These are phyloP conservation scores for Protomyces inundatus DNA, from an alignment of 1,139 yeast genomes.

Conservation along the genomic window DNA sequence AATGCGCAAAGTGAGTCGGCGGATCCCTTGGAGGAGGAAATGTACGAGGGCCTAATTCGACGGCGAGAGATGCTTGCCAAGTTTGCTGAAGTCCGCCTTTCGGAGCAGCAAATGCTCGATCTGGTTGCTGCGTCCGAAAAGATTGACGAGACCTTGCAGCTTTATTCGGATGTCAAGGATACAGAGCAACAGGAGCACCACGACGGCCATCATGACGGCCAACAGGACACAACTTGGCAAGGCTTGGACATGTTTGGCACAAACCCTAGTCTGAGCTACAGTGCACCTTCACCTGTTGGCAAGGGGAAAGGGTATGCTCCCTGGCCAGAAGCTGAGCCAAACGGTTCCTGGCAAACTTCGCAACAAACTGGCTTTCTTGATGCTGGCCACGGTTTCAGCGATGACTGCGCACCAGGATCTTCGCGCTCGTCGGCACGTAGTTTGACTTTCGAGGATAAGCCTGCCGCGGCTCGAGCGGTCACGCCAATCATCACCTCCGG, in stretches of 20 bases:
- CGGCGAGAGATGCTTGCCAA: conserved; percentile 8
- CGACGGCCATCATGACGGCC: neutral
- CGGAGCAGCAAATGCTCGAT: conserved; percentile 7
- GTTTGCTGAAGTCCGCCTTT: conserved; percentile 3
- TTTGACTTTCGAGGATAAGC: neutral
- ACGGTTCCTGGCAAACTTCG: neutral
- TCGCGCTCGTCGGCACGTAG: neutral
- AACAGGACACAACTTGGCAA: neutral
- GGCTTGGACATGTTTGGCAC: neutral
- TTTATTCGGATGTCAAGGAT: neutral
- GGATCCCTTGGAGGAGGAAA: conserved; percentile 2
- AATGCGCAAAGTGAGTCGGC: neutral
- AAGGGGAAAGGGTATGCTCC: neutral
- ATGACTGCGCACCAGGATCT: neutral
- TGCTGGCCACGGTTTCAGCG: neutral
- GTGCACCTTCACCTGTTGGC: neutral
- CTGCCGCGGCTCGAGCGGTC: neutral
- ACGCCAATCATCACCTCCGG: too few species aligned
- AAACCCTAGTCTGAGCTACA: neutral
- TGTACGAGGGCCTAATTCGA: neutral
- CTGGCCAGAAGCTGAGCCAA: neutral
- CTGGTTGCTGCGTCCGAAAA: conserved; percentile 5
- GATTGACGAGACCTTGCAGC: conserved; percentile 4
- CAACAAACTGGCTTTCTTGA: neutral
- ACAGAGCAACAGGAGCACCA: neutral